Evolutionary conservation across 768 basidiomycete species (phyloP), one percentile per base, ranked within the genome.

Genomic region (Tephrocybe sp.): DNA sequence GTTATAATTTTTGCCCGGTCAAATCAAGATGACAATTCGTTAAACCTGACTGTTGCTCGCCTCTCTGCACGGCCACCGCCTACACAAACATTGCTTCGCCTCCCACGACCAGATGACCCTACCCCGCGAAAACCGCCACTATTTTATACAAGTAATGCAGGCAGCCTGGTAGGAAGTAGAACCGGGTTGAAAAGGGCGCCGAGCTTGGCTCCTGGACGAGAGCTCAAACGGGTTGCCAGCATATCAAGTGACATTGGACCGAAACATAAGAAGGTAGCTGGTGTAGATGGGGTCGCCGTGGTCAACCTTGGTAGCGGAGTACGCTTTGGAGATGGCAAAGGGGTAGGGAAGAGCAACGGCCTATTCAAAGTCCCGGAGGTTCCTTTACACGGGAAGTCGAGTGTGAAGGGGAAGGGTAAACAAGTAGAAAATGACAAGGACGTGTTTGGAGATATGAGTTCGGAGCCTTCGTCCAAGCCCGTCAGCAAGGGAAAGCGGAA

Each of bases 91-190:
- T 59, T 57, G 1, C 52, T 60, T 5, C 71, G 78, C 5, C 61
- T 70, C 0, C 85, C 84, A 4, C 74, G 89, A 28, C 89, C 89
- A 0, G 89, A 91, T 53, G 89, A 91, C 52, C 89, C 87, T 0
- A 88, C 83, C 5, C 89, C 89, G 7, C 85, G 89, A 15, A 72
- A 76, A 24, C 87, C 87, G 0, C 85, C 87, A 6, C 47, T 71
- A 37, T 54, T 69, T 38, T 71, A 76, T 3, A 53, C 58, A 21
- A 47, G 28, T 18, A 53, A 50, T 19, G 51, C 8, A 22, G 21
- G 18, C 36, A 37, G 18, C 18, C 36, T 19, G 30, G 47, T 25
- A 22, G 40, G 27, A 39, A 55, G 40, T 4, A 57, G 50, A 47
- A 47, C 56, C 13, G 62, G 60, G 32, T 56, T 73, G 22, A 71